Evolutionary conservation across 2,329 filamentous ascomycete genomes (phyloP).

Genomic region (Hortaea sp.): DNA sequence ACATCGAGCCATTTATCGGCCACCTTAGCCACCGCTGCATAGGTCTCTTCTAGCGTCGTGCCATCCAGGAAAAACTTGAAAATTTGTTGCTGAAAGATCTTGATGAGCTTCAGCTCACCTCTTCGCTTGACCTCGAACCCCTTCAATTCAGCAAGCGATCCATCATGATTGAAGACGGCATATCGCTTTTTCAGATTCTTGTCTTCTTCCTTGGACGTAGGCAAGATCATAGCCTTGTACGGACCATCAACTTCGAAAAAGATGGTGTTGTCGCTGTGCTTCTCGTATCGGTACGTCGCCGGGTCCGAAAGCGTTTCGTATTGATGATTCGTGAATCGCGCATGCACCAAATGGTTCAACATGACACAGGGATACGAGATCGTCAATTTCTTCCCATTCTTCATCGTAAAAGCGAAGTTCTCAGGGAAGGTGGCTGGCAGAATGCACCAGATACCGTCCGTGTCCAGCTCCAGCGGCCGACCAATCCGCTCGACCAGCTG

Average conservation of each 20-base stretch:
- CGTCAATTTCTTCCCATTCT: constrained; percentile 90
- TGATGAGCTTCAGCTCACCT: constrained; percentile 97
- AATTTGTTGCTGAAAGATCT: constrained; percentile 98
- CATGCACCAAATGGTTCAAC: constrained; percentile 96
- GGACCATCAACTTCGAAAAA: constrained; percentile 99
- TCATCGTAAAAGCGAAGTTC: constrained; percentile 88
- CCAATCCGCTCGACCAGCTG: constrained; percentile 89
- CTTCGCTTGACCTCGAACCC: constrained; percentile 95
- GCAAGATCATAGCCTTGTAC: constrained; percentile 93
- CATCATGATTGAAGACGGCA: constrained; percentile 97
- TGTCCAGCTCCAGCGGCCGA: constrained; percentile 86
- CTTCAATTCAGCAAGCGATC: constrained; percentile 87
- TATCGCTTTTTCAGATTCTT: constrained; percentile 99
- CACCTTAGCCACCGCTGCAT: constrained; percentile 82
- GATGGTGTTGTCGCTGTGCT: constrained; percentile 96
- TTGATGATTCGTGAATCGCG: constrained; percentile 90
- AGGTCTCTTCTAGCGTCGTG: constrained; percentile 76
- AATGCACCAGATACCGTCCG: constrained; percentile 99
- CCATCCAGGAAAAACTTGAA: constrained; percentile 99
- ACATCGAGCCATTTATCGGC: constrained; percentile 97
- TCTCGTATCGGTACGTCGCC: constrained; percentile 79
- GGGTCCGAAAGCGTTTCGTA: constrained; percentile 83
- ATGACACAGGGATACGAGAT: constrained; percentile 98
- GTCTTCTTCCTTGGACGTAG: constrained; percentile 96
- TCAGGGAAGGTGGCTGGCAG: constrained; percentile 91